Conservation (phyloP, 2,329 filamentous ascomycete species). For the Nemania abortiva region DNA sequence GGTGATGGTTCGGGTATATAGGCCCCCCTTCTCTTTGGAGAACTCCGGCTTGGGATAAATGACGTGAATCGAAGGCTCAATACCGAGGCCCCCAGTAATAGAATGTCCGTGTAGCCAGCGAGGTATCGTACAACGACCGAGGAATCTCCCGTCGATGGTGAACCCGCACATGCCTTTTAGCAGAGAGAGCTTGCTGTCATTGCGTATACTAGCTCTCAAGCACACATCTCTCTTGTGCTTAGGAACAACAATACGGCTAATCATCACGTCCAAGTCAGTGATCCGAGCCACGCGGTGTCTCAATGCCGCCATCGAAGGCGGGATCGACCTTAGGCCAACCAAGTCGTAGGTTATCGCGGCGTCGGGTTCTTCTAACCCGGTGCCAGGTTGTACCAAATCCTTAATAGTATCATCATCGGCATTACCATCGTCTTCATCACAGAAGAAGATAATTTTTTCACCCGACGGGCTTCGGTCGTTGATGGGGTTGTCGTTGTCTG, state of each 20-base stretch:
- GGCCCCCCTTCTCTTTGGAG: slow-evolving; percentile 63
- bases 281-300: slow-evolving; percentile 72
- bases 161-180: slow-evolving; percentile 67
- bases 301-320: slow-evolving; percentile 62
- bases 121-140: slow-evolving; percentile 68
- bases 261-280: slow-evolving; percentile 62
- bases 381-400: slow-evolving; percentile 46
- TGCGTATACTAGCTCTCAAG: slow-evolving; percentile 68
- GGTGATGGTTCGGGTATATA: slow-evolving; percentile 63
- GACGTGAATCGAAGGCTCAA: slow-evolving; percentile 69
- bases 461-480: background rate
- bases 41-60: slow-evolving; percentile 68
- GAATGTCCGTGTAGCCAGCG: slow-evolving; percentile 66
- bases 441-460: background rate
- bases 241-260: slow-evolving; percentile 69
- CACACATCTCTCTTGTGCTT: slow-evolving; percentile 72
- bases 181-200: slow-evolving; percentile 67
- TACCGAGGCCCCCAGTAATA: slow-evolving; percentile 68
- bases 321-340: slow-evolving; percentile 67
- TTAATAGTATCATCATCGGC: slow-evolving; percentile 36
- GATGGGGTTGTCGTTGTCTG: background rate
- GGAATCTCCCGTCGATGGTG: slow-evolving; percentile 72
- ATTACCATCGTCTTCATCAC: background rate
- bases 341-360: slow-evolving; percentile 72
- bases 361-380: slow-evolving; percentile 67